Base-by-base conservation (phyloP, 305 asterid genomes). In the Striga hermonthica region DNA sequence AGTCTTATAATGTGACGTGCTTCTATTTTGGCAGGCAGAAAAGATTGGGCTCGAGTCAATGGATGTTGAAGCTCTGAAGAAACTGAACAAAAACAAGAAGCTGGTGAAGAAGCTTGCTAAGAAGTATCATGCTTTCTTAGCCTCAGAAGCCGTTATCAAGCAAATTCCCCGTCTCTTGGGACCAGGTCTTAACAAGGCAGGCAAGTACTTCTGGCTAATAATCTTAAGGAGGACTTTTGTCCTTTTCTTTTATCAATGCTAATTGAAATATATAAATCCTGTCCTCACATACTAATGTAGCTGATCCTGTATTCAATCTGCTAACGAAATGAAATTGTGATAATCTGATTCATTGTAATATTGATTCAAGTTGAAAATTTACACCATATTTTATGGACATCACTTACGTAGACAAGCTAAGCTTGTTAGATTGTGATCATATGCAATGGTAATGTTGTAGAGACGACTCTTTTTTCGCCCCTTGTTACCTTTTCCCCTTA, bases 81-180 rank as follows among this genome's bases (percentile, higher is more conserved):
- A 86, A 72, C 66, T 86, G 11, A 86, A 86, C 49, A 86, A 86
- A 49, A 86, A 86, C 83, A 86, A 86, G 83, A 86, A 86, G 48
- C 40, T 86, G 36, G 95, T 86, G 41, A 86, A 86, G 83, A 86
- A 86, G 80, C 89, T 86, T 34, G 91, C 95, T 0, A 86, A 86
- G 79, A 86, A 69, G 56, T 82, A 86, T 66, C 95, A 86, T 64
- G 95, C 91, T 66, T 86, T 86, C 86, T 78, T 84, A 69, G 95
- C 95, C 41, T 86, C 95, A 0, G 89, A 86, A 74, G 80, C 95
- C 4, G 91, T 86, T 71, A 86, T 86, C 64, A 86, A 86, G 82
- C 95, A 86, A 77, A 86, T 86, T 76, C 95, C 95, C 10, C 89
- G 91, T 81, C 91, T 86, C 44, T 49, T 86, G 36, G 95, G 95